phyloP scores from a whole-genome alignment of 2,329 filamentous ascomycete species.

The Emergomyces africanus region DNA sequence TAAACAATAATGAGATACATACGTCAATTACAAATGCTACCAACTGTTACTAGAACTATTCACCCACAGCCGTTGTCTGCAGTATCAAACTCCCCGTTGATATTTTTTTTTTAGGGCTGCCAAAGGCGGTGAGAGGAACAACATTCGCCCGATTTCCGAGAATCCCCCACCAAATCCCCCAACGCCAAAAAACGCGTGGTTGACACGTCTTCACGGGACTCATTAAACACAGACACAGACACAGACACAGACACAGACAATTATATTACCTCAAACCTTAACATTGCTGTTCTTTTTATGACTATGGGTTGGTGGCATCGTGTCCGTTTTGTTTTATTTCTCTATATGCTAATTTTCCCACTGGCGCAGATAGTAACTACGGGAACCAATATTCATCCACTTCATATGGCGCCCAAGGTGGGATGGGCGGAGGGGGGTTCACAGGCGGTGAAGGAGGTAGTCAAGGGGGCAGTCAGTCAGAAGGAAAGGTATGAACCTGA shows the following conservation, averaged over 20 bases:
- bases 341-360: background rate
- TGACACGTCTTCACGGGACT: conserved; percentile 3
- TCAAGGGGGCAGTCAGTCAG: conserved; percentile 37
- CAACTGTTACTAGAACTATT: no score
- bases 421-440: conserved; percentile 47
- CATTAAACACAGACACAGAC: no score
- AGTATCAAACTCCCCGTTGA: background rate
- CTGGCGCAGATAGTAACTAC: conserved; percentile 23
- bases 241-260: no score
- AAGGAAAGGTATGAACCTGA: conserved; percentile 29
- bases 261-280: no score
- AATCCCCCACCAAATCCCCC: background rate
- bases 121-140: conserved; percentile 20
- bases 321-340: background rate
- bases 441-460: conserved; percentile 41
- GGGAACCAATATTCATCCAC: conserved; percentile 39
- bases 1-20: background rate
- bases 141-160: conserved; percentile 7
- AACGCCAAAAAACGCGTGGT: conserved; percentile 13
- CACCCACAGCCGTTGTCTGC: background rate
- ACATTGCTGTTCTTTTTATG: no score
- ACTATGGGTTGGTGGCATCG: background rate
- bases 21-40: background rate
- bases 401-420: conserved; percentile 43
- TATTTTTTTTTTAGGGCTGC: background rate